Evolutionary conservation across 345 rosid species (phyloP), one percentile per base, ranked within the genome.

Genomic region (Streptanthus diversifolius): DNA sequence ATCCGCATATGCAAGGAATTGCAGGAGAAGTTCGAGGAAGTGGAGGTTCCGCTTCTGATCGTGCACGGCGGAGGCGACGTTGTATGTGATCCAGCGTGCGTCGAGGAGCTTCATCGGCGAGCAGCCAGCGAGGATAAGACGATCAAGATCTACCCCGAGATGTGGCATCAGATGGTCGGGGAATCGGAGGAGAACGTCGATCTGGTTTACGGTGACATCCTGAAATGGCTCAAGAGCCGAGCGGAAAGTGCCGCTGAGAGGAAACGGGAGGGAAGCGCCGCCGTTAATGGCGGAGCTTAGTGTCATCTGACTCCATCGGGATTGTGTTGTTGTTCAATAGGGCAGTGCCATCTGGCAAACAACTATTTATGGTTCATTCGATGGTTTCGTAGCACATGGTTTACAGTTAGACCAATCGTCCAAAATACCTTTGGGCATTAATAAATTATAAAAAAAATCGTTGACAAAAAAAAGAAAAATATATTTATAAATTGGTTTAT

Each of bases 21-120:
- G 68, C 98, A 90, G 69, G 88, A 68, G 48, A 84, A 85, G 80
- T 91, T 91, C 41, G 96, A 86, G 83, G 92, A 90, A 47, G 93
- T 95, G 39, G 93, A 87, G 5, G 79, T 86, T 51, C 97, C 99
- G 68, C 11, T 95, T 39, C 70, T 95, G 53, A 84, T 91, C 11
- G 86, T 82, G 41, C 99, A 95, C 77, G 99, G 98, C 4, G 83
- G 82, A 3, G 96, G 66, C 0, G 99, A 95, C 64, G 81, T 80
- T 8, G 86, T 91, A 5, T 95, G 99, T 44, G 98, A 95, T 69
- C 80, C 82, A 0, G 88, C 80, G 6, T 88, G 98, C 66, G 96
- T 68, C 8, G 80, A 86, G 89, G 96, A 90, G 86, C 54, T 95
- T 87, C 70, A 80, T 85, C 79, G 70, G 43, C 30, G 79, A 1